Percentiles rank a stretch among this genome's conserved stretches.
These are phyloP conservation scores for Colletotrichum sp. DNA, from an alignment of 2,329 filamentous ascomycete species.

Conservation along the genomic window DNA sequence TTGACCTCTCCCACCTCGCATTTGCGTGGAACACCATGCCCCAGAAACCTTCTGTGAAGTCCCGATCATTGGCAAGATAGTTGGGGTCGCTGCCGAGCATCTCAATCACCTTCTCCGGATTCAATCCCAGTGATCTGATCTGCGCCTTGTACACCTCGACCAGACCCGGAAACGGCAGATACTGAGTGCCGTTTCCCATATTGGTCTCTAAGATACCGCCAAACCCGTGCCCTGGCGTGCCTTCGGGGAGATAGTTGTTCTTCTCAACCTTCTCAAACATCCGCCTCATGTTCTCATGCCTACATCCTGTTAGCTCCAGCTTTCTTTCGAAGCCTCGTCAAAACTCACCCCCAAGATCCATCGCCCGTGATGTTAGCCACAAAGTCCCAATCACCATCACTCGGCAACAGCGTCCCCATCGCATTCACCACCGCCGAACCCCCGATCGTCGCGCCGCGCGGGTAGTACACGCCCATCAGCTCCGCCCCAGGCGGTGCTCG, in stretches of 20 bases:
- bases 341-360: constrained; percentile 51
- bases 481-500: constrained; percentile 39
- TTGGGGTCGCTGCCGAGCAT: neutral
- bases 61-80: neutral
- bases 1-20: neutral
- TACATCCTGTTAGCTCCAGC: neutral
- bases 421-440: constrained; percentile 65
- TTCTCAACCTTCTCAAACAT: constrained; percentile 38
- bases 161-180: neutral
- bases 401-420: constrained; percentile 62
- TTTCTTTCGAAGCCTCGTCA: neutral
- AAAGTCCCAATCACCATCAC: constrained; percentile 62
- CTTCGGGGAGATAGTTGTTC: constrained; percentile 43
- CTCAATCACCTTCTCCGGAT: neutral
- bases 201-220: constrained; percentile 40
- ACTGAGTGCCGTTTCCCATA: neutral
- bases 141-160: neutral
- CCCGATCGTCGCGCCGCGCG: constrained; percentile 49
- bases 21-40: neutral
- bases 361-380: constrained; percentile 65
- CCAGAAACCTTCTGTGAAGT: neutral
- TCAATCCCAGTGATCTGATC: neutral
- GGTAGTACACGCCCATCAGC: constrained; percentile 49
- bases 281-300: constrained; percentile 35
- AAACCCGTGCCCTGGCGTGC: constrained; percentile 45